Evolutionary conservation across 75 land plant species (phyloP).

Genomic region (Selaginella moellendorffii): DNA sequence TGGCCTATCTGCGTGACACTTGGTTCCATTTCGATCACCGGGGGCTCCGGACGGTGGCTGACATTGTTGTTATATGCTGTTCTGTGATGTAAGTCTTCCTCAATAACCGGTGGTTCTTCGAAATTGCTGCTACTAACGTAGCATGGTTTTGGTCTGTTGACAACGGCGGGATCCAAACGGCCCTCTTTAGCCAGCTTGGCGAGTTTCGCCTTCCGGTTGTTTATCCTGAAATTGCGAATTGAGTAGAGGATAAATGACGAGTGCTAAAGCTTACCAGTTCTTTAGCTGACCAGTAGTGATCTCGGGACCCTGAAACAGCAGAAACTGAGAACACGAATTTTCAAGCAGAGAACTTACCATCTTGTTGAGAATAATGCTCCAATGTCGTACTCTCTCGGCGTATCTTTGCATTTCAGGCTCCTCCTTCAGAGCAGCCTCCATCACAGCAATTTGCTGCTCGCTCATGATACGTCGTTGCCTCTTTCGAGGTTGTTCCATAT

Average conservation of each 20-base stretch:
- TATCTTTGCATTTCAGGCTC: conserved; percentile 86
- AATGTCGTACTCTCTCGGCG: conserved; percentile 37
- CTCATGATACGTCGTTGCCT: conserved; percentile 82
- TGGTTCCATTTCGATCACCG: conserved; percentile 20
- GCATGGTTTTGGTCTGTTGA: conserved; percentile 26
- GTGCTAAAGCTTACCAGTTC: conserved; percentile 44
- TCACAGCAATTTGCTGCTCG: conserved; percentile 48
- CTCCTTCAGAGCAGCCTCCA: conserved; percentile 55
- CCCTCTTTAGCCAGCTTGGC: conserved; percentile 59
- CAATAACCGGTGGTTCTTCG: too few relatives aligned
- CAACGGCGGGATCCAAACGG: conserved; percentile 34
- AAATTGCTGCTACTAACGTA: conserved; percentile 20
- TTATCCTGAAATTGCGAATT: conserved; percentile 40
- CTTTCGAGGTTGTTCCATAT: conserved; percentile 52
- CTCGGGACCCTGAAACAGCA: conserved; percentile 63
- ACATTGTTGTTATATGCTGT: conserved; percentile 1
- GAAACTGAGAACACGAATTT: neutral
- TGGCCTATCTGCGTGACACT: conserved; percentile 38
- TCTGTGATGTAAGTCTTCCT: too few relatives aligned
- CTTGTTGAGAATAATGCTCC: conserved; percentile 55
- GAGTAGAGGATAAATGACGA: neutral
- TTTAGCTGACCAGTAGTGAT: conserved; percentile 63
- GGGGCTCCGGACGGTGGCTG: conserved; percentile 8
- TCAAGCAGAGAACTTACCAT: conserved; percentile 30
- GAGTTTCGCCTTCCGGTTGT: conserved; percentile 76